These are phyloP conservation scores for Trichophyton simii DNA, from an alignment of 2,329 filamentous ascomycete genomes.

Conservation along the genomic window DNA sequence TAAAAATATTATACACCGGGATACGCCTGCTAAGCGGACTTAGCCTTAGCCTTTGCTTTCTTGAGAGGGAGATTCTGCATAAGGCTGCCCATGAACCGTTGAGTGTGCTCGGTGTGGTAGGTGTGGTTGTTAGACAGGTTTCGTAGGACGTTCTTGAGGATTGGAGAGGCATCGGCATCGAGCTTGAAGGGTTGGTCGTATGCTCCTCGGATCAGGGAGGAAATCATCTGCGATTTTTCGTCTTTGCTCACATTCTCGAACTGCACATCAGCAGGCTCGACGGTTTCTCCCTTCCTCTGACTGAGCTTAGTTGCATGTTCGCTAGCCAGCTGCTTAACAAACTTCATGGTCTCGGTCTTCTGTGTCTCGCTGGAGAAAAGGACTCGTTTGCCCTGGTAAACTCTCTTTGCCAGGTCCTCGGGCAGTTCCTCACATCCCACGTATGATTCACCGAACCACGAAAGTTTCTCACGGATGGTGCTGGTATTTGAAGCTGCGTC, in stretches of 20 bases:
- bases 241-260: constrained; percentile 7
- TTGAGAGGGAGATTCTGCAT: constrained; percentile 22
- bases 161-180: constrained; percentile 11
- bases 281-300: constrained; percentile 26
- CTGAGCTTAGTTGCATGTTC: constrained; percentile 24
- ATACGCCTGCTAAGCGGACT: not conserved
- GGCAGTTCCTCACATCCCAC: constrained; percentile 26
- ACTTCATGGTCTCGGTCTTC: constrained; percentile 24
- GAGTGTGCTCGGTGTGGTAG: constrained; percentile 27
- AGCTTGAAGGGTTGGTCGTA: constrained; percentile 7
- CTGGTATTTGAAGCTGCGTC: constrained; percentile 18
- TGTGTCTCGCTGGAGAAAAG: constrained; percentile 28
- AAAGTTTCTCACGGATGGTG: constrained; percentile 25
- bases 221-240: constrained; percentile 6
- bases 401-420: constrained; percentile 25
- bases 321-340: constrained; percentile 25
- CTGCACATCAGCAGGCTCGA: constrained; percentile 21
- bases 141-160: constrained; percentile 23
- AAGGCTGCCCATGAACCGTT: constrained; percentile 28
- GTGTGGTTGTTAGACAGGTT: constrained; percentile 32
- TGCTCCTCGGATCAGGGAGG: constrained; percentile 7
- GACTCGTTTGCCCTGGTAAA: constrained; percentile 28
- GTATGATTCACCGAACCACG: constrained; percentile 24
- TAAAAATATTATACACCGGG: not conserved
- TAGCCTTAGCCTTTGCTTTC: constrained; percentile 7